Conservation (phyloP, 2,329 filamentous ascomycete genomes). For the Paracamarosporium sp. region DNA sequence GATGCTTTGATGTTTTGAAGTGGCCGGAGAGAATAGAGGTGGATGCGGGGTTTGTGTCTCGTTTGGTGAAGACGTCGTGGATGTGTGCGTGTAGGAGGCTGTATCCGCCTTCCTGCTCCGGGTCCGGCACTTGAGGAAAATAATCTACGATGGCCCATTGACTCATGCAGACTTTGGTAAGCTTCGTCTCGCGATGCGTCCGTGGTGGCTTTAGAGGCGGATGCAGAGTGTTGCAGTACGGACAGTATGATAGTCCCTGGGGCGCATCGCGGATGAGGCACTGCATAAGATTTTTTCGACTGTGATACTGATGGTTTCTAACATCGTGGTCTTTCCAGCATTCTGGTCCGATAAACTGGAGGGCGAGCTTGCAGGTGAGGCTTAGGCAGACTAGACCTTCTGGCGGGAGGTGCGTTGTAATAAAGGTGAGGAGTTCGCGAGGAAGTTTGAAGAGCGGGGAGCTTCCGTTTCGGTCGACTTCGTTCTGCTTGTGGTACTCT, state of each 20-base stretch:
- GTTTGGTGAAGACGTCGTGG: not conserved
- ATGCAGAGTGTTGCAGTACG: conserved; percentile 5
- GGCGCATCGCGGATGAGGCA: conserved; percentile 1
- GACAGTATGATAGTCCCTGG: not conserved
- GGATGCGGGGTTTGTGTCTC: not conserved
- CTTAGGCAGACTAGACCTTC: conserved; percentile 2
- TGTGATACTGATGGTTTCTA: not conserved
- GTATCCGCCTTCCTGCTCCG: not conserved
- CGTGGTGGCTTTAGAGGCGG: conserved; percentile 9
- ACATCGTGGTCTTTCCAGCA: not conserved
- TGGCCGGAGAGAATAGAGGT: not conserved
- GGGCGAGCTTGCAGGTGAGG: conserved; percentile 9
- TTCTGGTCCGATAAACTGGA: not conserved
- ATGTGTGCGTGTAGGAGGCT: conserved; percentile 5
- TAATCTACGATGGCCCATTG: conserved; percentile 8
- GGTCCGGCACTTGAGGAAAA: not conserved
- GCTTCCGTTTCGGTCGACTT: too few relatives aligned
- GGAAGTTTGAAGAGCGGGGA: conserved; percentile 4
- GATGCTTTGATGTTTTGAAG: not conserved
- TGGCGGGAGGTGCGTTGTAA: not conserved
- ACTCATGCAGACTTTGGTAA: conserved; percentile 8
- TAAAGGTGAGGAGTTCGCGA: conserved; percentile 2
- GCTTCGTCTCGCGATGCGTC: conserved; percentile 2
- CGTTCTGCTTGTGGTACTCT: too few relatives aligned
- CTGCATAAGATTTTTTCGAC: not conserved